A percentile compares a stretch with the other conserved stretches of the same genome.
These are phyloP conservation scores for Incumbomyces delicatus DNA, from an alignment of 2,329 filamentous ascomycete genomes.

Conservation along the genomic window DNA sequence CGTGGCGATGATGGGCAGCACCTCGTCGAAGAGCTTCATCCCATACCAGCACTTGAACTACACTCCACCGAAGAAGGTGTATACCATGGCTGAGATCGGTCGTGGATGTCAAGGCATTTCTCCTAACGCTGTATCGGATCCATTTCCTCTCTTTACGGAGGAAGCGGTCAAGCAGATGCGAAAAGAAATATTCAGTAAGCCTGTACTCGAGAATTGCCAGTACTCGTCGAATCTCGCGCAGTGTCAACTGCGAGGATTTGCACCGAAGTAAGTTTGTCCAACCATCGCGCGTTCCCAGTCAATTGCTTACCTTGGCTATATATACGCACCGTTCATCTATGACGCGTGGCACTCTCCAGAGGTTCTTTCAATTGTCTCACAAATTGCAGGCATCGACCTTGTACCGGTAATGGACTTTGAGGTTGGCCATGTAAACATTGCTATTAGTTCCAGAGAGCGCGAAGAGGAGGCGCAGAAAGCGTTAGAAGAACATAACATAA, in stretches of 20 bases:
- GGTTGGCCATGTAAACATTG: slow-evolving; percentile 50
- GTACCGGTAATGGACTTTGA: slow-evolving; percentile 49
- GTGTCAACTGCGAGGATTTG: slow-evolving; percentile 44
- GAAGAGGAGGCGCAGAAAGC: slow-evolving; percentile 15
- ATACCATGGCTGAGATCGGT: slow-evolving; percentile 55
- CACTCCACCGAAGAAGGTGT: slow-evolving; percentile 38
- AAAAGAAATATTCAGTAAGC: slow-evolving; percentile 46
- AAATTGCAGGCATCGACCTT: slow-evolving; percentile 49
- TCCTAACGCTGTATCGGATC: slow-evolving; percentile 50
- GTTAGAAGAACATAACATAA: slow-evolving; percentile 14
- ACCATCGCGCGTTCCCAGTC: slow-evolving; percentile 15
- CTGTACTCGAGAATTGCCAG: slow-evolving; percentile 46
- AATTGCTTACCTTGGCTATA: slow-evolving; percentile 21
- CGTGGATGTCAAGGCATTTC: slow-evolving; percentile 48
- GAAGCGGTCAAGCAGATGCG: slow-evolving; percentile 53
- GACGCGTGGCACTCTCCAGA: slow-evolving; percentile 48
- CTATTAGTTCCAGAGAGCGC: slow-evolving; percentile 25
- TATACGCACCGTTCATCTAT: slow-evolving; percentile 53
- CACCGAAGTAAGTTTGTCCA: slow-evolving; percentile 38
- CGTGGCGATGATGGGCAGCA: slow-evolving; percentile 14
- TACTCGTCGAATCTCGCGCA: slow-evolving; percentile 47
- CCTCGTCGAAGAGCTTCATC: slow-evolving; percentile 34
- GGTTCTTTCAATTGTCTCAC: slow-evolving; percentile 44
- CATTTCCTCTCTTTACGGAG: slow-evolving; percentile 52
- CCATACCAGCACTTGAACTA: slow-evolving; percentile 46